Evolutionary conservation across 148 eudicot species (phyloP).

Genomic region (Suaeda aralocaspica): DNA sequence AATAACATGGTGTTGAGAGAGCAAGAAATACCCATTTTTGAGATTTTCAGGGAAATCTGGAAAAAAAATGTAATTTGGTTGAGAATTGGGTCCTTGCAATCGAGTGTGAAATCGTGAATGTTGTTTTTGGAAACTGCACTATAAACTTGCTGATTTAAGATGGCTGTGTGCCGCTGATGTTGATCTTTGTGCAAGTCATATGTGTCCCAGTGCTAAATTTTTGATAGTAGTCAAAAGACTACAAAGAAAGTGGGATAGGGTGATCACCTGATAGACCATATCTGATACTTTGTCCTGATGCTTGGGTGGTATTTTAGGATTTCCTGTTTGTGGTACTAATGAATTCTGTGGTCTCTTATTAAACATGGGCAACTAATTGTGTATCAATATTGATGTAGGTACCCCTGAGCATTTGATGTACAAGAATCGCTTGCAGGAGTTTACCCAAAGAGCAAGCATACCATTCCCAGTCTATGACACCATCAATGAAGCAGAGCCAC

Average conservation of each 20-base stretch:
- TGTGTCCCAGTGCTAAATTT: background rate
- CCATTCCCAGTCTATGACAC: conserved; percentile 46
- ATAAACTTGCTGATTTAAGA: background rate
- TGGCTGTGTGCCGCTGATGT: background rate
- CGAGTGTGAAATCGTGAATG: background rate
- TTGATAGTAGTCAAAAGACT: background rate
- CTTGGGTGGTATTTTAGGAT: background rate
- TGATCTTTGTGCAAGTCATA: background rate
- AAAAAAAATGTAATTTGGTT: background rate
- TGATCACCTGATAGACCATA: background rate
- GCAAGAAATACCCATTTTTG: no score
- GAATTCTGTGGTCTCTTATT: background rate
- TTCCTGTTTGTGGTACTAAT: background rate
- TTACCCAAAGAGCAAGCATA: conserved; percentile 30
- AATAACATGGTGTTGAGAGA: no score
- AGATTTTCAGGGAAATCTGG: no score
- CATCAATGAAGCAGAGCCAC: conserved; percentile 23
- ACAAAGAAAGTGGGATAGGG: background rate
- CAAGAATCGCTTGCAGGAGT: conserved; percentile 39
- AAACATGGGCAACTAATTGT: background rate
- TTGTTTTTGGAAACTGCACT: background rate
- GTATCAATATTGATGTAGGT: conserved; percentile 29
- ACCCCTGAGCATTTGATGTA: conserved; percentile 17
- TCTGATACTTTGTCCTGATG: background rate
- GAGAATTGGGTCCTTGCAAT: background rate